phyloP scores from a whole-genome alignment of 1,284 basidiomycete genomes.

The Sphagnurus paluster region DNA sequence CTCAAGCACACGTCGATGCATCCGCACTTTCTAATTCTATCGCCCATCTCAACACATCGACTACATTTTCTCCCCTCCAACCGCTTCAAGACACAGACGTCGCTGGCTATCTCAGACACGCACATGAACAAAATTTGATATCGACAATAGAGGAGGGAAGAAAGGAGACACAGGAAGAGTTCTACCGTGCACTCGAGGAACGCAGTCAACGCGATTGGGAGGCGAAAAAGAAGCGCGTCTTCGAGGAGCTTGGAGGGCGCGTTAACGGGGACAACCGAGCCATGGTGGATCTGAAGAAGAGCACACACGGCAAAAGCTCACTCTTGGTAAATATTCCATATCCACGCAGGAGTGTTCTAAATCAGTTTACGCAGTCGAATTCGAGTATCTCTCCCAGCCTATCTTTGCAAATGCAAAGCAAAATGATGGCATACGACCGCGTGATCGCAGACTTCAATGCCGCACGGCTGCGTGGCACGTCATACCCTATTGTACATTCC shows the following conservation, averaged over 20 bases:
- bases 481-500: constrained; percentile 74
- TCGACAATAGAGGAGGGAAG: constrained; percentile 91
- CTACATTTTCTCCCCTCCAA: constrained; percentile 88
- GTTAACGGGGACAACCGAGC: constrained; percentile 54
- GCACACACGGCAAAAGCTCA: constrained; percentile 53
- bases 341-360: constrained; percentile 1
- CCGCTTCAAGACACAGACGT: constrained; percentile 91
- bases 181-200: constrained; percentile 79
- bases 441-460: constrained; percentile 76
- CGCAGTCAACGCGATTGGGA: constrained; percentile 86
- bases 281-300: constrained; percentile 59
- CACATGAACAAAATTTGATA: constrained; percentile 92
- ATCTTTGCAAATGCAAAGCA: constrained; percentile 81
- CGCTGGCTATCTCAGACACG: constrained; percentile 84
- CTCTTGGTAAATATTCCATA: constrained; percentile 40
- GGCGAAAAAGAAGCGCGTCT: constrained; percentile 83
- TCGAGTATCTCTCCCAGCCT: constrained; percentile 54
- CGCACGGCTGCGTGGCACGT: constrained; percentile 67
- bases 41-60: constrained; percentile 76
- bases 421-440: constrained; percentile 94
- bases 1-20: constrained; percentile 89
- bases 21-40: constrained; percentile 79
- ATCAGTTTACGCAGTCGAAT: constrained; percentile 29
- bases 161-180: constrained; percentile 83
- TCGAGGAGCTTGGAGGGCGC: constrained; percentile 84